These are phyloP conservation scores for Tylopilus sp. DNA, from an alignment of 768 basidiomycete species.

Conservation along the genomic window DNA sequence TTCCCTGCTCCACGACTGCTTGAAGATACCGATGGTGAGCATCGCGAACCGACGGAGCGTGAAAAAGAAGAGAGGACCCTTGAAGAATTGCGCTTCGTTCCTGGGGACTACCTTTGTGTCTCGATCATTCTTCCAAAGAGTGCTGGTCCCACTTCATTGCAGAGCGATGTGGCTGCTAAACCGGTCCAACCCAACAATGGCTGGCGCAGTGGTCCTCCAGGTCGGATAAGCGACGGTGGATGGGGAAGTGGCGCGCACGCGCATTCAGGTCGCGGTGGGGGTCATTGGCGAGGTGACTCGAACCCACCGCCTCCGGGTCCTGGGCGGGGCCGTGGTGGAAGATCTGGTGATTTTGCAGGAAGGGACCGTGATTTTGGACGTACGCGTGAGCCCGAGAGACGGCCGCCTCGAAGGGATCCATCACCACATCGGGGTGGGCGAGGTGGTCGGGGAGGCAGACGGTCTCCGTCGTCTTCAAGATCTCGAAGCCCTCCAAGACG, in stretches of 20 bases:
- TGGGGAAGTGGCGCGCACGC: slow-evolving; percentile 43
- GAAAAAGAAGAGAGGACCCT: slow-evolving; percentile 67
- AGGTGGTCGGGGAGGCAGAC: slow-evolving; percentile 40
- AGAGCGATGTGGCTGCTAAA: slow-evolving; percentile 42
- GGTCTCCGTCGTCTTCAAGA: slow-evolving; percentile 34
- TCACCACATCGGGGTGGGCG: slow-evolving; percentile 46
- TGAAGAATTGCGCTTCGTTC: slow-evolving; percentile 75
- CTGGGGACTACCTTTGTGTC: slow-evolving; percentile 76
- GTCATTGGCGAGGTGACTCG: slow-evolving; percentile 76
- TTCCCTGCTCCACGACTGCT: slow-evolving; percentile 57
- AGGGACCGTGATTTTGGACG: slow-evolving; percentile 37
- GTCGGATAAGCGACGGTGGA: slow-evolving; percentile 43
- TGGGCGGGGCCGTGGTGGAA: slow-evolving; percentile 43
- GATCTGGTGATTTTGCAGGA: slow-evolving; percentile 31
- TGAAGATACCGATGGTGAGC: slow-evolving; percentile 42
- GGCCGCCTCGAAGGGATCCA: slow-evolving; percentile 48
- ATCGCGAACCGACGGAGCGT: slow-evolving; percentile 35
- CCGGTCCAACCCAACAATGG: slow-evolving; percentile 35
- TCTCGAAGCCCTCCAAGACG: slow-evolving; percentile 44
- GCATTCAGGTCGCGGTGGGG: slow-evolving; percentile 50
- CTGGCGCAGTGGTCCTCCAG: slow-evolving; percentile 35
- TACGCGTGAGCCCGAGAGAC: slow-evolving; percentile 43
- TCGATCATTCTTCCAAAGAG: slow-evolving; percentile 76
- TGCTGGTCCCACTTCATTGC: slow-evolving; percentile 38
- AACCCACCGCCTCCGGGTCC: slow-evolving; percentile 42